Evolutionary conservation across 2,329 filamentous ascomycete species (phyloP).

Genomic region (Xylaria sp.): DNA sequence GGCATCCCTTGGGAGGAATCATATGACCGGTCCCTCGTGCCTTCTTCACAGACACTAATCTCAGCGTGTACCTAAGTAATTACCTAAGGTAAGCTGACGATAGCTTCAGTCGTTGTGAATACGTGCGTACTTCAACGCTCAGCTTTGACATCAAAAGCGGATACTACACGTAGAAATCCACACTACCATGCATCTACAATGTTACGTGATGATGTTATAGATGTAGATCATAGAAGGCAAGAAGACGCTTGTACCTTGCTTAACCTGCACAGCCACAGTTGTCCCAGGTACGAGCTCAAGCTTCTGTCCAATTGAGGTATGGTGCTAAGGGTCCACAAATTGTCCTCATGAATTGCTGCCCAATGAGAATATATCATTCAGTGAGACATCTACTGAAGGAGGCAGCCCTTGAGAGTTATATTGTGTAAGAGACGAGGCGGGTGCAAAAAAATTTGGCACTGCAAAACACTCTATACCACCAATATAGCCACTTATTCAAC

Average conservation of each 20-base stretch:
- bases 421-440: not conserved
- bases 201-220: slow-evolving; percentile 7
- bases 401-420: not conserved
- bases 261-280: slow-evolving; percentile 15
- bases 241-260: not conserved
- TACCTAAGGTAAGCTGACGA: too few species aligned
- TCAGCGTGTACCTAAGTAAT: too few species aligned
- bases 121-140: not conserved
- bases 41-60: too few species aligned
- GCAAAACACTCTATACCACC: too few species aligned
- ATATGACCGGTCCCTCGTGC: too few species aligned
- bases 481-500: too few species aligned
- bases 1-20: too few species aligned
- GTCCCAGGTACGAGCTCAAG: not conserved
- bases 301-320: not conserved
- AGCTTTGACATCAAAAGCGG: not conserved
- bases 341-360: not conserved
- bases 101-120: too few species aligned
- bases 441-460: too few species aligned
- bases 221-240: not conserved
- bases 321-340: not conserved
- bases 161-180: not conserved
- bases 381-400: not conserved
- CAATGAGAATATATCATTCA: not conserved
- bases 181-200: not conserved